Conservation (phyloP, 371 early-diverging fungal genomes). For the Mortierella sp. region DNA sequence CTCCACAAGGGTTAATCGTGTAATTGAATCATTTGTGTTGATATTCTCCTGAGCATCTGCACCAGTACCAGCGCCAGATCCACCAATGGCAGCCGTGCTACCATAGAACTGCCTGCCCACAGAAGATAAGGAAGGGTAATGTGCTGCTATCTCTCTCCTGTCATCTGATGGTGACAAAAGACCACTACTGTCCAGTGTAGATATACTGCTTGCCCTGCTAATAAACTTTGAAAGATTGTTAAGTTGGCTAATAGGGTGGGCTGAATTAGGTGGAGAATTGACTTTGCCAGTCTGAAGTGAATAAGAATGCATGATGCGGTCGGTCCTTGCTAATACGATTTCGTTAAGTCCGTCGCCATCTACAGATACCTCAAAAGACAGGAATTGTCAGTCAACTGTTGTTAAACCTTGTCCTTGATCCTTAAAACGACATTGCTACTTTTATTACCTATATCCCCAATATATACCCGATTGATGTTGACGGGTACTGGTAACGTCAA, state of each 20-base stretch:
- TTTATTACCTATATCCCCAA: slow-evolving; percentile 76
- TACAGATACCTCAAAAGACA: slow-evolving; percentile 17
- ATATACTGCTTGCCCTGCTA: slow-evolving; percentile 48
- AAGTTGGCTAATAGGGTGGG: slow-evolving; percentile 28
- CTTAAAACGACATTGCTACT: not conserved
- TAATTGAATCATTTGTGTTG: not conserved
- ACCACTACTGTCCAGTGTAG: slow-evolving; percentile 51
- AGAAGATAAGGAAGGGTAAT: slow-evolving; percentile 41
- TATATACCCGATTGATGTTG: slow-evolving; percentile 81
- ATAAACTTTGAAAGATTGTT: slow-evolving; percentile 33
- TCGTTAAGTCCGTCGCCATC: slow-evolving; percentile 84
- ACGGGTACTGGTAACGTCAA: slow-evolving; percentile 81
- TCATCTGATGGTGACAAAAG: slow-evolving; percentile 50
- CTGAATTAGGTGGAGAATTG: slow-evolving; percentile 16
- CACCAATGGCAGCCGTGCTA: not conserved
- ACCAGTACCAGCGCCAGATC: not conserved
- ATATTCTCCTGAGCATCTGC: slow-evolving; percentile 18
- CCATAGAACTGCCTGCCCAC: slow-evolving; percentile 18
- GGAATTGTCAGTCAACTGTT: too few relatives aligned
- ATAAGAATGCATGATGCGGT: slow-evolving; percentile 82
- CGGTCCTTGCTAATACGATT: slow-evolving; percentile 83
- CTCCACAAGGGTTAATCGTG: slow-evolving; percentile 56
- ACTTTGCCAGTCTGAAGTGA: slow-evolving; percentile 31
- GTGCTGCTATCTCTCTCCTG: slow-evolving; percentile 36
- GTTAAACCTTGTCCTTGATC: not conserved